Percentiles rank a stretch among this genome's conserved stretches.
Evolutionary conservation across 1,139 yeast species (phyloP).

Genomic region (Chernovozyma aurita): DNA sequence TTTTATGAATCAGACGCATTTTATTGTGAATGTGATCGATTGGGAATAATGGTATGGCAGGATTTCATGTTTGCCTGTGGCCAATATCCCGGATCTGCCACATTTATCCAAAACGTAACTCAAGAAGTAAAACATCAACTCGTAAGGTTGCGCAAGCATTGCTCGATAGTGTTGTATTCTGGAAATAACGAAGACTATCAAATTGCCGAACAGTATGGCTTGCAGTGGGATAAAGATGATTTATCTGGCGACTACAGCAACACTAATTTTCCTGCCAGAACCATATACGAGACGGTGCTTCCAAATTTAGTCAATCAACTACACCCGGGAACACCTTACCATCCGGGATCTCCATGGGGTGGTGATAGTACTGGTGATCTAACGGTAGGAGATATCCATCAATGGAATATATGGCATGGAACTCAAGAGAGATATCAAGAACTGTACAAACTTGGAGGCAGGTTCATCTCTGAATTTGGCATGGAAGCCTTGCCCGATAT

Average conservation of each 20-base stretch:
- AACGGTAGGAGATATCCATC: constrained; percentile 42
- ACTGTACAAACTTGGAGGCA: constrained; percentile 34
- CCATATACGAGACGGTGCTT: constrained; percentile 32
- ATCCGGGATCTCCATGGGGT: constrained; percentile 43
- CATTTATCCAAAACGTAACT: constrained; percentile 24
- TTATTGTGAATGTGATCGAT: constrained; percentile 38
- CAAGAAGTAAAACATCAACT: constrained; percentile 33
- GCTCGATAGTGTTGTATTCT: constrained; percentile 28
- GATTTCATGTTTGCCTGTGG: constrained; percentile 55
- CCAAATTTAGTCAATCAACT: constrained; percentile 24
- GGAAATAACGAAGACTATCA: constrained; percentile 49
- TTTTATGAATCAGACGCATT: constrained; percentile 37
- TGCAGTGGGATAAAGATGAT: constrained; percentile 27
- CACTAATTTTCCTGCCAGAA: constrained; percentile 37
- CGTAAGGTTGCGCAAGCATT: constrained; percentile 31
- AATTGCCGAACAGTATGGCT: constrained; percentile 30
- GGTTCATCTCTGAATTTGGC: constrained; percentile 47
- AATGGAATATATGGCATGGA: constrained; percentile 52
- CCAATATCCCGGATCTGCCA: constrained; percentile 36
- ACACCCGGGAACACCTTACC: constrained; percentile 28
- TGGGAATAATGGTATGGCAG: constrained; percentile 46
- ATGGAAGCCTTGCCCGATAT: constrained; percentile 37
- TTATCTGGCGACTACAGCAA: constrained; percentile 23
- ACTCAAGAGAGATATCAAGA: constrained; percentile 39
- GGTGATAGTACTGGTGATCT: constrained; percentile 28